phyloP scores from a whole-genome alignment of 345 rosid genomes.

The Erodium maritimum region DNA sequence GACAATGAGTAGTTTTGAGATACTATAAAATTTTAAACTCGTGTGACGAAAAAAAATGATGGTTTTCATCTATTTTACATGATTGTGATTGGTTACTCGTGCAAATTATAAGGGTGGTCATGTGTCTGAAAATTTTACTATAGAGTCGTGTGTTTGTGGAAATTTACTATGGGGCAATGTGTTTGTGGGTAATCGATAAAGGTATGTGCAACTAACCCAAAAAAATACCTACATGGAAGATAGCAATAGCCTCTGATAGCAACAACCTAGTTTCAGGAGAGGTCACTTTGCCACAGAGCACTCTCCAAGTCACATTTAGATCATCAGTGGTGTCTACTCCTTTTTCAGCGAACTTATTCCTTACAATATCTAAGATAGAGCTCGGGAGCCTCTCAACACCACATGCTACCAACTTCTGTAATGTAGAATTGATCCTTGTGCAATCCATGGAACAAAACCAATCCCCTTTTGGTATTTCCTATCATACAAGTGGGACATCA shows the following conservation, averaged over 20 bases:
- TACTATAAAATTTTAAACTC: no score
- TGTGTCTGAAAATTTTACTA: no score
- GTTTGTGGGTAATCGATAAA: no score
- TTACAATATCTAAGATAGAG: slow-evolving; percentile 38
- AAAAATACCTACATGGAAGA: slow-evolving; percentile 65
- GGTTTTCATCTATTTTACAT: no score
- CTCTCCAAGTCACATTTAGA: slow-evolving; percentile 76
- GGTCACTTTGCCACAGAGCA: slow-evolving; percentile 58
- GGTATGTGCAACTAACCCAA: no score
- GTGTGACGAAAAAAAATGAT: no score
- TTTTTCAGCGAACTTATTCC: slow-evolving; percentile 37
- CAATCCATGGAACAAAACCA: slow-evolving; percentile 89
- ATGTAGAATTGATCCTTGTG: slow-evolving; percentile 51
- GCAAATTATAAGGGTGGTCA: no score
- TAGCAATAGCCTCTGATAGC: slow-evolving; percentile 80
- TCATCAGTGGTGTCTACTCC: slow-evolving; percentile 21
- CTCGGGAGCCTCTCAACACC: slow-evolving; percentile 70
- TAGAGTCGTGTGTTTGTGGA: no score
- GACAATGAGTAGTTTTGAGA: no score
- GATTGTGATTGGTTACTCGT: no score
- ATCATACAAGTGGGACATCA: slow-evolving; percentile 18
- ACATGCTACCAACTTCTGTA: slow-evolving; percentile 52
- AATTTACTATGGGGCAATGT: no score
- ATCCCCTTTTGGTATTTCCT: slow-evolving; percentile 88
- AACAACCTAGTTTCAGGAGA: slow-evolving; percentile 49